A percentile compares a stretch with the other conserved stretches of the same genome.
Conservation (phyloP, 1,139 yeast genomes). For the Zygosaccharomyces pseudobailii region DNA sequence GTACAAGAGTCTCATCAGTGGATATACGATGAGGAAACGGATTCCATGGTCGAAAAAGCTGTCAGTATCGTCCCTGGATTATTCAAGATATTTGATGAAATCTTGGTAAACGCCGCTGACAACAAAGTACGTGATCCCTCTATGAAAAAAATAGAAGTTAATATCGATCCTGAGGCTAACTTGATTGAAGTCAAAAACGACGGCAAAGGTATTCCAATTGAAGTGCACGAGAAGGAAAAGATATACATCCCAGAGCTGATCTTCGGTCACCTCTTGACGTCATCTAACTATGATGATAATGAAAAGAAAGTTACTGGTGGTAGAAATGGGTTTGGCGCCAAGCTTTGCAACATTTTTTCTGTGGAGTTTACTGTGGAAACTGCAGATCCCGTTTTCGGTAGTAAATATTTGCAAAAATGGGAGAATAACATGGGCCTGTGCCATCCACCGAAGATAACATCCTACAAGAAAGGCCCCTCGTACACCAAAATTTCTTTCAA, state of each 20-base stretch:
- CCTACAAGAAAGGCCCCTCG: slow-evolving; percentile 48
- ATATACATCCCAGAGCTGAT: slow-evolving; percentile 95
- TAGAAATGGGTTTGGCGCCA: slow-evolving; percentile 98
- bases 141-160: slow-evolving; percentile 82
- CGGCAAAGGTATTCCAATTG: slow-evolving; percentile 94
- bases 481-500: slow-evolving; percentile 84
- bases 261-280: slow-evolving; percentile 90
- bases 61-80: slow-evolving; percentile 92
- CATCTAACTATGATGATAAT: slow-evolving; percentile 93
- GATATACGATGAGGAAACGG: slow-evolving; percentile 68
- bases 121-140: slow-evolving; percentile 91
- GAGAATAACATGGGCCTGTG: slow-evolving; percentile 76
- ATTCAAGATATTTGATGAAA: slow-evolving; percentile 95
- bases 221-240: slow-evolving; percentile 85
- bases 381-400: slow-evolving; percentile 64
- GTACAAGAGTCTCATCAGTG: slow-evolving; percentile 75
- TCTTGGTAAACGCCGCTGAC: slow-evolving; percentile 96
- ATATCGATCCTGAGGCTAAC: slow-evolving; percentile 70
- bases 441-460: slow-evolving; percentile 69
- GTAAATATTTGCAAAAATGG: slow-evolving; percentile 80
- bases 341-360: slow-evolving; percentile 87
- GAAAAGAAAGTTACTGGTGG: slow-evolving; percentile 98
- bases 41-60: slow-evolving; percentile 63
- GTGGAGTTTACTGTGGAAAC: slow-evolving; percentile 86
- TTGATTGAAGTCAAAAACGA: slow-evolving; percentile 80